Percentiles rank a stretch among this genome's conserved stretches.
Conservation (phyloP, 1,284 basidiomycete species). For the Albatrellus sp. region DNA sequence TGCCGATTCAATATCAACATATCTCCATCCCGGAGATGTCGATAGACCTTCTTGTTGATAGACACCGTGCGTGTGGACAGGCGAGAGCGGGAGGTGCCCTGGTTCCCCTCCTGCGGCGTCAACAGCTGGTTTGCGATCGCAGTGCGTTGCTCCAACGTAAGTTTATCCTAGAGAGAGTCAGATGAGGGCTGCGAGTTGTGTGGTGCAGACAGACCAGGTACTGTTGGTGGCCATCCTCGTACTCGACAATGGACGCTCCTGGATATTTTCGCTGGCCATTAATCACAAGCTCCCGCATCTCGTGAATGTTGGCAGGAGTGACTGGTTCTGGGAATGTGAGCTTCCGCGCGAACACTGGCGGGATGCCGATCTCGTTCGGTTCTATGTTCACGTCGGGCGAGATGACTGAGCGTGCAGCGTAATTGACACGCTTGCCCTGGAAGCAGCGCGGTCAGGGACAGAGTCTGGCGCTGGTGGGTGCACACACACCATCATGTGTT, state of each 20-base stretch:
- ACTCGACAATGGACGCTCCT: constrained; percentile 90
- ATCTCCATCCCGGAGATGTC: constrained; percentile 92
- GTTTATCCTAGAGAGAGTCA: constrained; percentile 52
- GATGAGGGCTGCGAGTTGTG: constrained; percentile 1
- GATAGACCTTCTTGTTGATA: constrained; percentile 95
- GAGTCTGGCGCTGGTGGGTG: neutral
- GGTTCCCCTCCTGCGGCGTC: constrained; percentile 76
- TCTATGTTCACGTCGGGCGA: constrained; percentile 99
- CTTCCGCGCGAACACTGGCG: constrained; percentile 95
- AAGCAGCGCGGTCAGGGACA: neutral
- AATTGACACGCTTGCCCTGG: constrained; percentile 98
- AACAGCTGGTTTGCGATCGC: constrained; percentile 96
- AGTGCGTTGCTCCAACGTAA: constrained; percentile 79
- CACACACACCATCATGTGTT: constrained; percentile 93
- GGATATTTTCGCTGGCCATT: constrained; percentile 86
- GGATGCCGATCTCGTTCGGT: constrained; percentile 97
- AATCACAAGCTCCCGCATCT: constrained; percentile 86
- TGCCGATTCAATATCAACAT: constrained; percentile 96
- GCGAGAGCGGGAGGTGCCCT: constrained; percentile 35
- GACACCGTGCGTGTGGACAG: constrained; percentile 61
- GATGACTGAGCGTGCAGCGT: constrained; percentile 97
- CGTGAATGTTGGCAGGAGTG: constrained; percentile 82
- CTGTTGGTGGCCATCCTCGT: constrained; percentile 84
- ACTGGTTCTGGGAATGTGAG: constrained; percentile 98
- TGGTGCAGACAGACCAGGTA: constrained; percentile 45